Evolutionary conservation across 352 stramenopile species (phyloP).

Genomic region (Phytophthora hybrid): DNA sequence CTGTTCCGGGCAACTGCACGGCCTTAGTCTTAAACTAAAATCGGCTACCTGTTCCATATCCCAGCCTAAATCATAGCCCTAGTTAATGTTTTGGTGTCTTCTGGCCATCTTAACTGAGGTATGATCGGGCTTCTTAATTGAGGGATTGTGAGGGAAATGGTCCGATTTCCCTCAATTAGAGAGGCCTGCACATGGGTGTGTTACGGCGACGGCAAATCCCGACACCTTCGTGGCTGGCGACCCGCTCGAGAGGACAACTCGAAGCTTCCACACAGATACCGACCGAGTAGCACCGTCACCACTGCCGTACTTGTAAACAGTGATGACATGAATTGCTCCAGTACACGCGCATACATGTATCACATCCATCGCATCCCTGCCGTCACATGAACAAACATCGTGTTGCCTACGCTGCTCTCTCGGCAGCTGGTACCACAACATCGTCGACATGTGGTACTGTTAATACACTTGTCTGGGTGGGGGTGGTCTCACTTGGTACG

Average conservation of each 20-base stretch:
- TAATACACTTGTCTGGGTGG: conserved; percentile 7
- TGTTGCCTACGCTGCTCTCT: conserved; percentile 24
- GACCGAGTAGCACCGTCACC: not conserved
- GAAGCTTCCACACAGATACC: not conserved
- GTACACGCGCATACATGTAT: too few species aligned
- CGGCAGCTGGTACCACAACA: conserved; percentile 24
- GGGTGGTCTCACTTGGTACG: conserved; percentile 14
- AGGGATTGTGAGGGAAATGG: too few species aligned
- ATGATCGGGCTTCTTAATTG: too few species aligned
- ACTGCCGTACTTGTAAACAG: not conserved
- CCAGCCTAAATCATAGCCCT: too few species aligned
- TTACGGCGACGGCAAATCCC: conserved; percentile 34
- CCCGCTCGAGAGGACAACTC: conserved; percentile 17
- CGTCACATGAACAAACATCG: not conserved
- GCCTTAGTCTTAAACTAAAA: too few species aligned
- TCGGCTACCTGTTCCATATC: too few species aligned
- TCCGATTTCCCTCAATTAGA: too few species aligned
- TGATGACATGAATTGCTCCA: conserved; percentile 5
- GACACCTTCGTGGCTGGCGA: conserved; percentile 17
- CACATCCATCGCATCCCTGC: not conserved
- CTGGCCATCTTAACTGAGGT: too few species aligned
- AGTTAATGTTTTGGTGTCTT: too few species aligned
- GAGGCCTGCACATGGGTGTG: conserved; percentile 41
- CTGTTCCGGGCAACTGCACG: too few species aligned
- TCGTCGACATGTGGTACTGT: conserved; percentile 24